phyloP scores from a whole-genome alignment of 345 rosid genomes.

The Brassica rapa region DNA sequence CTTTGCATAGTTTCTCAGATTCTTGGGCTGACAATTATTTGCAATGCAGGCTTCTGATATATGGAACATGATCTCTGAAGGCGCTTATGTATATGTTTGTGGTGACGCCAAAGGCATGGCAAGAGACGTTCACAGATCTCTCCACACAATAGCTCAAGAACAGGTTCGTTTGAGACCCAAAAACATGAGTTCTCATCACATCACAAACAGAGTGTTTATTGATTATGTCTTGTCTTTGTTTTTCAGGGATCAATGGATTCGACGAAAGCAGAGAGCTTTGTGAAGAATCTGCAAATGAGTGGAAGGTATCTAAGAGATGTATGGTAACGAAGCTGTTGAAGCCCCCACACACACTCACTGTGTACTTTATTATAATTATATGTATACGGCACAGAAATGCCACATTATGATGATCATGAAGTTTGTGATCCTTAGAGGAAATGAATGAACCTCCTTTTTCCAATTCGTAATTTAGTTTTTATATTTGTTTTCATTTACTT shows the following conservation, averaged over 20 bases:
- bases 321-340: conserved; percentile 22
- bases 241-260: conserved; percentile 73
- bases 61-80: conserved; percentile 80
- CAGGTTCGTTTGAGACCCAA: conserved; percentile 54
- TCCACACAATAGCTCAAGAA: conserved; percentile 82
- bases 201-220: conserved; percentile 4
- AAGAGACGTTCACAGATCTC: conserved; percentile 83
- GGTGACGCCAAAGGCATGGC: conserved; percentile 99
- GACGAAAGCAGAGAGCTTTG: conserved; percentile 82
- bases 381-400: conserved; percentile 26
- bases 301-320: conserved; percentile 95
- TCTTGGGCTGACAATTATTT: neutral
- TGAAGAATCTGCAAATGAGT: conserved; percentile 83
- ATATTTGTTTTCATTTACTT: neutral
- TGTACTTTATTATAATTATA: conserved; percentile 29
- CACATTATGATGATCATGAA: conserved; percentile 25
- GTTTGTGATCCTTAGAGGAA: conserved; percentile 32
- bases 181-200: neutral
- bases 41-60: conserved; percentile 69
- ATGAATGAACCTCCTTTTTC: conserved; percentile 2
- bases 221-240: conserved; percentile 3
- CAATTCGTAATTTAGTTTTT: conserved; percentile 9
- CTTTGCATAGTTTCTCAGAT: neutral
- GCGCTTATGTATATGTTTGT: conserved; percentile 87
- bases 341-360: conserved; percentile 14